phyloP scores from a whole-genome alignment of 768 basidiomycete genomes.

The Russula sp. region DNA sequence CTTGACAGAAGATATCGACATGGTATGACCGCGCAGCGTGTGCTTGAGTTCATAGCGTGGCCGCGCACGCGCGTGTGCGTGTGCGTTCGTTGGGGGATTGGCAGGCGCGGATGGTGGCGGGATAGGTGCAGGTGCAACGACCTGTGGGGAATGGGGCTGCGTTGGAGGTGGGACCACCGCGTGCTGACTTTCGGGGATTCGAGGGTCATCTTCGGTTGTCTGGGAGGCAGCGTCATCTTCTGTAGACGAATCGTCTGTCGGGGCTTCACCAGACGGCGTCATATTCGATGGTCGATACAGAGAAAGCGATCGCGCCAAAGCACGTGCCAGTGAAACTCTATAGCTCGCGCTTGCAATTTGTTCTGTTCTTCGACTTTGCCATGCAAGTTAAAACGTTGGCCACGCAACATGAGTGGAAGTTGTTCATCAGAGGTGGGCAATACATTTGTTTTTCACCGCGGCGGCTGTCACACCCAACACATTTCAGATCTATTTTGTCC shows the following conservation, averaged over 20 bases:
- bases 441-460: too few species aligned
- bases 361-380: background rate
- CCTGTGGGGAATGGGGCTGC: slow-evolving; percentile 30
- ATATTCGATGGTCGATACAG: too few species aligned
- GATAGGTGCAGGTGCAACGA: slow-evolving; percentile 20
- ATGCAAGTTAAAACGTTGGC: background rate
- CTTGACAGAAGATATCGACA: slow-evolving; percentile 84
- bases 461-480: background rate
- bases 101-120: background rate
- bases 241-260: slow-evolving; percentile 37
- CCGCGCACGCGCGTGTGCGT: slow-evolving; percentile 29
- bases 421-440: too few species aligned
- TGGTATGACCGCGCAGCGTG: slow-evolving; percentile 68
- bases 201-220: slow-evolving; percentile 80
- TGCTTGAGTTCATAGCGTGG: slow-evolving; percentile 68
- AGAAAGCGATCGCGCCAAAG: too few species aligned
- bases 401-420: background rate
- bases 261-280: background rate
- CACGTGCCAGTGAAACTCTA: too few species aligned
- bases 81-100: slow-evolving; percentile 23
- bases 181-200: slow-evolving; percentile 55
- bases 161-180: slow-evolving; percentile 35
- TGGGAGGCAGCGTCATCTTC: slow-evolving; percentile 67
- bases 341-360: too few species aligned
- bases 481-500: background rate